phyloP scores from a whole-genome alignment of 2,329 filamentous ascomycete species.

The Venturia effusa region DNA sequence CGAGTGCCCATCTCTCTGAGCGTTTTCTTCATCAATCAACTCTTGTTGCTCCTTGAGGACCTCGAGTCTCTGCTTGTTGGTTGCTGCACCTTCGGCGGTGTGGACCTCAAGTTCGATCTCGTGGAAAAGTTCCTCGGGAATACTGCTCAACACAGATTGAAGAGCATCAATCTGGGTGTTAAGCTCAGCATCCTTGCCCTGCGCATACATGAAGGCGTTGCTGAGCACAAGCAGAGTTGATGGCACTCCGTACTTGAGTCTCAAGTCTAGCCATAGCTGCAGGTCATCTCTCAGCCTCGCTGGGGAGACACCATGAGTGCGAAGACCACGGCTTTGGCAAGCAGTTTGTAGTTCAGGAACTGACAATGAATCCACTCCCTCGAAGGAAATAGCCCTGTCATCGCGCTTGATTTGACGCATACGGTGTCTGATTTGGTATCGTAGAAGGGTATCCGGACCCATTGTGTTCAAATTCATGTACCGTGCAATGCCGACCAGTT shows the following conservation, averaged over 20 bases:
- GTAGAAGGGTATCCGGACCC: conserved; percentile 93
- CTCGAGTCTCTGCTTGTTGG: conserved; percentile 97
- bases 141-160: conserved; percentile 82
- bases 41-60: conserved; percentile 98
- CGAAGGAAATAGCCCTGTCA: conserved; percentile 85
- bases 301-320: conserved; percentile 85
- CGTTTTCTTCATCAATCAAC: conserved; percentile 91
- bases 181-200: conserved; percentile 73
- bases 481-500: conserved; percentile 93
- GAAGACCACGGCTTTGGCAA: conserved; percentile 81
- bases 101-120: conserved; percentile 98
- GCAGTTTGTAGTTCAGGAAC: conserved; percentile 87
- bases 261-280: conserved; percentile 85
- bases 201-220: conserved; percentile 90
- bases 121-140: conserved; percentile 97
- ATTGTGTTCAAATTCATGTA: conserved; percentile 98
- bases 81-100: conserved; percentile 90
- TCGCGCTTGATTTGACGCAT: conserved; percentile 99
- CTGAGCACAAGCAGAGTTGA: conserved; percentile 90
- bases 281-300: conserved; percentile 80
- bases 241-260: conserved; percentile 88
- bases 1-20: conserved; percentile 67
- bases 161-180: conserved; percentile 86
- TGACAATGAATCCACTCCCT: conserved; percentile 88
- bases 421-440: conserved; percentile 91